These are phyloP conservation scores for Puccinia novopanici DNA, from an alignment of 1,284 basidiomycete genomes.

Conservation along the genomic window DNA sequence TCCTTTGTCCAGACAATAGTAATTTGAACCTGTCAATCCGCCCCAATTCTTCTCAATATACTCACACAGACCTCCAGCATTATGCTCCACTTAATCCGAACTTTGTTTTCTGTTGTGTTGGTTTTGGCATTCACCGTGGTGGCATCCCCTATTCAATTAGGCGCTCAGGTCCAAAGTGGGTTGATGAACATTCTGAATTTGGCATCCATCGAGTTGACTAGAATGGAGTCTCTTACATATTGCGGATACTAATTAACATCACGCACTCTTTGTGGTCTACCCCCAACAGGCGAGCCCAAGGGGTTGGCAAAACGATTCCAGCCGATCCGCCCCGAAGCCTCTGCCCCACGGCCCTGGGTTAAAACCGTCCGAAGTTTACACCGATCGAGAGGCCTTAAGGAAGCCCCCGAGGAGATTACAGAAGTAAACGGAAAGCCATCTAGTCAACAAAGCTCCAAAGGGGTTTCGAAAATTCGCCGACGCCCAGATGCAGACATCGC, in stretches of 20 bases:
- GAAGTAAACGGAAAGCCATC: neutral
- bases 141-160: conserved; percentile 16
- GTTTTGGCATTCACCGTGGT: conserved; percentile 33
- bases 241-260: neutral
- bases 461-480: conserved; percentile 7
- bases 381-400: neutral
- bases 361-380: conserved; percentile 11
- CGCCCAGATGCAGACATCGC: neutral
- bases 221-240: neutral
- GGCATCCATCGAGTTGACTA: neutral
- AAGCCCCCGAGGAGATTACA: neutral
- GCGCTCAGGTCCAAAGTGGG: neutral
- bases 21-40: conserved; percentile 19
- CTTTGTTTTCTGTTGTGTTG: conserved; percentile 35
- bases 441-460: neutral
- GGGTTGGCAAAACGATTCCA: conserved; percentile 17
- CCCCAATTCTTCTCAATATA: conserved; percentile 16
- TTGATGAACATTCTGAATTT: conserved; percentile 13
- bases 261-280: neutral
- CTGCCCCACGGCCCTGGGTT: conserved; percentile 30
- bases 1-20: neutral
- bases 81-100: conserved; percentile 35
- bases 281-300: conserved; percentile 6
- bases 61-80: conserved; percentile 22
- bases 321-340: conserved; percentile 19